phyloP scores from a whole-genome alignment of 1,139 yeast genomes.

The Hansenula anomala region DNA sequence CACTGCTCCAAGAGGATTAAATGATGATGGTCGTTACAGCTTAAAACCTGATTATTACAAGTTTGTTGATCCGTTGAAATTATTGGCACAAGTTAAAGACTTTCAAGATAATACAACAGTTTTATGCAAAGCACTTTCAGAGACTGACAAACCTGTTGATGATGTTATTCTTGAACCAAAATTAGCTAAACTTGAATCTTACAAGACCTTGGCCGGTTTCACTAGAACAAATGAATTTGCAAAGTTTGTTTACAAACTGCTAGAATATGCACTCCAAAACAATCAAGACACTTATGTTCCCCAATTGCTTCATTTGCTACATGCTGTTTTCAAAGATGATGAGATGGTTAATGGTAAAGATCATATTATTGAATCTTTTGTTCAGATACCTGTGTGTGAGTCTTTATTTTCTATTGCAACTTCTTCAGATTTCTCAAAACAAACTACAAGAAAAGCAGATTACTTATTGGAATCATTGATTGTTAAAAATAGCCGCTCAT shows the following conservation, averaged over 20 bases:
- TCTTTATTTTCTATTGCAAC: conserved; percentile 47
- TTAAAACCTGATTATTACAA: conserved; percentile 43
- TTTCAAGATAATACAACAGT: conserved; percentile 38
- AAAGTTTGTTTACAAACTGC: conserved; percentile 50
- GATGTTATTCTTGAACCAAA: conserved; percentile 42
- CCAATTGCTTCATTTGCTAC: conserved; percentile 60
- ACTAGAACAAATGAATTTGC: conserved; percentile 50
- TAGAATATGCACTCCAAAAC: conserved; percentile 44
- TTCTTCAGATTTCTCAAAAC: conserved; percentile 42
- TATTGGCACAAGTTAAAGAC: conserved; percentile 29
- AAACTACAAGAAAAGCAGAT: conserved; percentile 50
- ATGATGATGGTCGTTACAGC: conserved; percentile 52
- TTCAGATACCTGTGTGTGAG: conserved; percentile 52
- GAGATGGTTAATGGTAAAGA: conserved; percentile 36
- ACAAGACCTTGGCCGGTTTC: conserved; percentile 41
- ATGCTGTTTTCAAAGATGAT: conserved; percentile 58
- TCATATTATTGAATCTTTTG: conserved; percentile 39
- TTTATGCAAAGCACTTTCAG: conserved; percentile 30
- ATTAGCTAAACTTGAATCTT: conserved; percentile 26
- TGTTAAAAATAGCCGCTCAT: conserved; percentile 37
- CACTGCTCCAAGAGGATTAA: conserved; percentile 48
- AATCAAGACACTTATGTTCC: conserved; percentile 52
- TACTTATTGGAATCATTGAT: conserved; percentile 46
- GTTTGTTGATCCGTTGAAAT: conserved; percentile 32
- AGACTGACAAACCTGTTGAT: conserved; percentile 30